Conservation (phyloP, 2,329 filamentous ascomycete genomes). For the Magnaporthiopsis rhizophila region DNA sequence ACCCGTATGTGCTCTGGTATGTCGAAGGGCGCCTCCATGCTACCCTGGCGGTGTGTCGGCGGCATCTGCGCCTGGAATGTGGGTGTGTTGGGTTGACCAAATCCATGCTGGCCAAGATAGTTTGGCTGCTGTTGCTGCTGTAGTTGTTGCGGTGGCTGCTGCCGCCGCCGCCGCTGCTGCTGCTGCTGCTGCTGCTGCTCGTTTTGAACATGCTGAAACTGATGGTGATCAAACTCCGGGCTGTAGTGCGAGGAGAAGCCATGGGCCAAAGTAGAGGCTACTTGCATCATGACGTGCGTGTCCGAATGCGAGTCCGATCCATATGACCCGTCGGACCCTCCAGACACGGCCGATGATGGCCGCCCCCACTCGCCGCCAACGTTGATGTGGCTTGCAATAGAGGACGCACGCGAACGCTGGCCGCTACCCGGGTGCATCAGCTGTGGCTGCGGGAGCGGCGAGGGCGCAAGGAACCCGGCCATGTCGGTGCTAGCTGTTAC, state of each 20-base stretch:
- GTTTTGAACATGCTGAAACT: neutral
- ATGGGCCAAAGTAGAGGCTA: neutral
- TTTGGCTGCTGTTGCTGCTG: neutral
- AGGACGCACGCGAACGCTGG: conserved; percentile 2
- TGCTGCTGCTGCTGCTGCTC: neutral
- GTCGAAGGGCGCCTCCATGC: conserved; percentile 23
- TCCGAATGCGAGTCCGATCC: neutral
- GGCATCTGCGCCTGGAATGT: neutral
- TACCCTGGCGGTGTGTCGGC: conserved; percentile 5
- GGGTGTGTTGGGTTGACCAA: neutral
- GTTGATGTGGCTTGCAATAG: conserved; percentile 1
- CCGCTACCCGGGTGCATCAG: neutral
- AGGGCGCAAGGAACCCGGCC: conserved; percentile 7
- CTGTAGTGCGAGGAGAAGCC: neutral
- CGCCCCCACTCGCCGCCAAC: neutral
- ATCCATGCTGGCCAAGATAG: neutral
- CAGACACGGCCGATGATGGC: neutral
- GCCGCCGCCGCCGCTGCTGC: neutral
- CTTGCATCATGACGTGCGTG: neutral
- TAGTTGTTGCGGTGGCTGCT: neutral
- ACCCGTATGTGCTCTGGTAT: conserved; percentile 23
- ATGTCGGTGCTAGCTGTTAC: neutral
- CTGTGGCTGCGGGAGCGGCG: neutral
- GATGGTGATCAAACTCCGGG: neutral
- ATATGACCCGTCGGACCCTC: neutral